Evolutionary conservation across 2,329 filamentous ascomycete species (phyloP), one percentile per base, ranked within the genome.

Genomic region (Pleurostoma richardsiae): DNA sequence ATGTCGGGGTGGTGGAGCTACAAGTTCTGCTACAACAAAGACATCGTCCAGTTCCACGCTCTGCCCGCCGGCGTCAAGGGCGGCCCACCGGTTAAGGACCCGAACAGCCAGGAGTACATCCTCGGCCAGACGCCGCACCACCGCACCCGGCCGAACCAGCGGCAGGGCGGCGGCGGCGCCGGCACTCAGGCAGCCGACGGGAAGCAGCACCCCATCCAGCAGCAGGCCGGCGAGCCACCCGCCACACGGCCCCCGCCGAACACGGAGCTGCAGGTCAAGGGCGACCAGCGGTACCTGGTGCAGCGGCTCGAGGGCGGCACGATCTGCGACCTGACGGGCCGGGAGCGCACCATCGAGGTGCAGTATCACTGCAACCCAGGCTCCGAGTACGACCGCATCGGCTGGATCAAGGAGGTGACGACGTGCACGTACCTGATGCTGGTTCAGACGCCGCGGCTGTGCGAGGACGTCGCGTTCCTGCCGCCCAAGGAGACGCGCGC

Each of bases 1-100:
- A 71, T 90, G 54, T 87, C 83, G 1, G 91, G 91, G 0, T 96
- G 91, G 91, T 96, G 91, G 91, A 94, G 87, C 60, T 96, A 96
- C 68, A 87, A 85, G 56, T 96, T 96, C 66, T 96, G 91, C 73
- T 94, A 95, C 69, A 88, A 88, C 61, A 79, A 85, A 51, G 83
- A 92, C 52, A 85, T 96, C 51, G 86, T 88, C 59, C 91, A 96
- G 66, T 96, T 95, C 67, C 91, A 96, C 64, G 89, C 90, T 40
- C 70, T 92, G 49, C 80, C 89, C 1, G 82, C 82, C 3, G 68
- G 68, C 19, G 77, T 81, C 40, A 82, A 83, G 49, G 83, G 84
- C 3, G 80, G 86, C 8, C 85, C 88, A 28, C 91, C 91, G 0
- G 76, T 85, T 41, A 85, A 88, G 57, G 91, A 96, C 57, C 83